Percentiles rank a stretch among this genome's conserved stretches.
phyloP scores from a whole-genome alignment of 495 filamentous ascomycete genomes.

The Annulohypoxylon maeteangense region DNA sequence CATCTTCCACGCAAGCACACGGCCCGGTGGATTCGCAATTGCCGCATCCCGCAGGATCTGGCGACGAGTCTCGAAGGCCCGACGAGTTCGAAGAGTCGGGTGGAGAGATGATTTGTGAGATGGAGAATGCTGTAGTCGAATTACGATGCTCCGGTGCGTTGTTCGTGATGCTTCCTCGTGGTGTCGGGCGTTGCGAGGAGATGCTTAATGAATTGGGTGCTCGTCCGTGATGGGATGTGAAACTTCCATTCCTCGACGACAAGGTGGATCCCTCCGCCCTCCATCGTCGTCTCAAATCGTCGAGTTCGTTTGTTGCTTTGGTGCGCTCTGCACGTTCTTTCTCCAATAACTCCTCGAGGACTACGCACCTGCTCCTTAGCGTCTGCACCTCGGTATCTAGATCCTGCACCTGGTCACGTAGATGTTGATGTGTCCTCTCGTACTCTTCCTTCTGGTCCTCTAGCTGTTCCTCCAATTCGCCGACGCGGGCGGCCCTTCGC shows the following conservation, averaged over 20 bases:
- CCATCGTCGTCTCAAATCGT: conserved; percentile 39
- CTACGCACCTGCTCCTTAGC: conserved; percentile 54
- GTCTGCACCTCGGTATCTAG: conserved; percentile 60
- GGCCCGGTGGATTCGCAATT: conserved; percentile 58
- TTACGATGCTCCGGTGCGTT: conserved; percentile 48
- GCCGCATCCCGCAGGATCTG: conserved; percentile 60
- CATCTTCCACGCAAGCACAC: conserved; percentile 65
- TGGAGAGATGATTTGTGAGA: conserved; percentile 61
- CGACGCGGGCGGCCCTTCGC: conserved; percentile 81
- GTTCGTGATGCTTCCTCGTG: conserved; percentile 44
- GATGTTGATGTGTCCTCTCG: conserved; percentile 56
- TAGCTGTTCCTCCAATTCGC: conserved; percentile 85
- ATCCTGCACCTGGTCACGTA: conserved; percentile 56
- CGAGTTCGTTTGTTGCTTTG: conserved; percentile 40
- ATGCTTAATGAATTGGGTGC: conserved; percentile 26
- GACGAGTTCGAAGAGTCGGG: conserved; percentile 48
- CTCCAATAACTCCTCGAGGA: conserved; percentile 56
- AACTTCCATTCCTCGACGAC: conserved; percentile 43
- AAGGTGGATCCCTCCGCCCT: conserved; percentile 29
- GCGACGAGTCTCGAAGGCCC: conserved; percentile 28
- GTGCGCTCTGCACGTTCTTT: conserved; percentile 51
- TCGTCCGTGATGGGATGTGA: conserved; percentile 35
- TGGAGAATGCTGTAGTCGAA: conserved; percentile 52
- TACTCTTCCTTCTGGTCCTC: conserved; percentile 68
- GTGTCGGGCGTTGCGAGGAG: conserved; percentile 29